These are phyloP conservation scores for Umbelopsis sp. DNA, from an alignment of 371 early-diverging fungal genomes.

Conservation along the genomic window DNA sequence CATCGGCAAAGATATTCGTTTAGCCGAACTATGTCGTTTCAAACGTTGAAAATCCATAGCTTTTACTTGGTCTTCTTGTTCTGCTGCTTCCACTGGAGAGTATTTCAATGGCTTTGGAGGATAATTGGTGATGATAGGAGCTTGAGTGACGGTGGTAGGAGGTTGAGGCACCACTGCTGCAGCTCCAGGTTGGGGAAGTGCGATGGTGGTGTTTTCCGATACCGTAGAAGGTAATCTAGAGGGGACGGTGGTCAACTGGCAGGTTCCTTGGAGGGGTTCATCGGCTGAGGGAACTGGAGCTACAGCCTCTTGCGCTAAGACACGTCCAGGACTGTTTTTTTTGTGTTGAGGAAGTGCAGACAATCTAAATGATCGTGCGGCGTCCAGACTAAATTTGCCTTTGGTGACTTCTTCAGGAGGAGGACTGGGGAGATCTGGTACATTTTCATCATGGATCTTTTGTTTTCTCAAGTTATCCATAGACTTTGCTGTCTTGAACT, in stretches of 20 bases:
- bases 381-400: slow-evolving; percentile 9
- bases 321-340: not conserved
- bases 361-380: not conserved
- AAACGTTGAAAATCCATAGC: not conserved
- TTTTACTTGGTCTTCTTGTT: not conserved
- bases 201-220: slow-evolving; percentile 1
- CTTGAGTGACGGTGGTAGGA: not conserved
- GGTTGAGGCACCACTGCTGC: not conserved
- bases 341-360: not conserved
- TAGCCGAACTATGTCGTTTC: not conserved
- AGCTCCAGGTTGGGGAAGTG: not conserved
- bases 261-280: not conserved
- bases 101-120: slow-evolving; percentile 11
- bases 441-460: not conserved
- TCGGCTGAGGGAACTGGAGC: not conserved
- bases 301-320: not conserved
- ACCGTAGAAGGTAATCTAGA: not conserved
- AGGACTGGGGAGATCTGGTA: not conserved
- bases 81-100: slow-evolving; percentile 24
- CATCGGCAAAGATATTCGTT: slow-evolving; percentile 9
- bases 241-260: not conserved
- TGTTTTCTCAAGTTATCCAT: not conserved
- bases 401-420: not conserved
- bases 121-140: not conserved
- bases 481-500: not conserved